Conservation (phyloP, 306 rosid genomes). For the Pterocarpus macrocarpus region DNA sequence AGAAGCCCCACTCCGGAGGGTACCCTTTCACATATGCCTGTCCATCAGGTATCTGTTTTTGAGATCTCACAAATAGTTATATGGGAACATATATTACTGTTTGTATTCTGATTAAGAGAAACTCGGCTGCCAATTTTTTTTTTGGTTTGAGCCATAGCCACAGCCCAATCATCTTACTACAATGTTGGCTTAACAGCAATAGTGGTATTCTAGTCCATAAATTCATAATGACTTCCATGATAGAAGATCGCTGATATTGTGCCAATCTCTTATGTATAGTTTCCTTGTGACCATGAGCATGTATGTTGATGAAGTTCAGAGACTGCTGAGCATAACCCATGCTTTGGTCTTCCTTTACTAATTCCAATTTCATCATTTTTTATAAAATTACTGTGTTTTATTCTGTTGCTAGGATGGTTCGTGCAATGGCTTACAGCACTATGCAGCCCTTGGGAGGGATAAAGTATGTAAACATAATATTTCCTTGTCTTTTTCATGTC, state of each 20-base stretch:
- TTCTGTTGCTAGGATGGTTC: conserved; percentile 89
- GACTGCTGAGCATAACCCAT: neutral
- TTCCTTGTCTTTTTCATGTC: too few relatives aligned
- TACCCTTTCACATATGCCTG: conserved; percentile 80
- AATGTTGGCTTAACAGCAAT: too few relatives aligned
- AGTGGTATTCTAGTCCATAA: too few relatives aligned
- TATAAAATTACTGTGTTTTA: neutral
- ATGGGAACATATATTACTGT: conserved; percentile 31
- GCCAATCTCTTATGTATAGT: too few relatives aligned
- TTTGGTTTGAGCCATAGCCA: neutral
- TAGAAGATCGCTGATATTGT: too few relatives aligned
- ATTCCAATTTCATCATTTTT: neutral
- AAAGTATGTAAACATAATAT: conserved; percentile 59
- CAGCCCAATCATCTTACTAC: too few relatives aligned
- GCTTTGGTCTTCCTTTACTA: conserved; percentile 31
- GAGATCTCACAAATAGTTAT: conserved; percentile 27
- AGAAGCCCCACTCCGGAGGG: conserved; percentile 91
- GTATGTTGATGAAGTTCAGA: conserved; percentile 41
- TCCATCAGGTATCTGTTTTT: conserved; percentile 79
- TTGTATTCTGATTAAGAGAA: neutral
- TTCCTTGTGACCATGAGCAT: conserved; percentile 11
- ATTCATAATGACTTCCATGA: too few relatives aligned
- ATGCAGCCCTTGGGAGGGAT: conserved; percentile 99
- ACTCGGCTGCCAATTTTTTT: conserved; percentile 3
- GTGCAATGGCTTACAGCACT: conserved; percentile 98